A percentile compares a stretch with the other conserved stretches of the same genome.
Evolutionary conservation across 2,329 filamentous ascomycete species (phyloP).

Genomic region (Fusarium phyllophilum): DNA sequence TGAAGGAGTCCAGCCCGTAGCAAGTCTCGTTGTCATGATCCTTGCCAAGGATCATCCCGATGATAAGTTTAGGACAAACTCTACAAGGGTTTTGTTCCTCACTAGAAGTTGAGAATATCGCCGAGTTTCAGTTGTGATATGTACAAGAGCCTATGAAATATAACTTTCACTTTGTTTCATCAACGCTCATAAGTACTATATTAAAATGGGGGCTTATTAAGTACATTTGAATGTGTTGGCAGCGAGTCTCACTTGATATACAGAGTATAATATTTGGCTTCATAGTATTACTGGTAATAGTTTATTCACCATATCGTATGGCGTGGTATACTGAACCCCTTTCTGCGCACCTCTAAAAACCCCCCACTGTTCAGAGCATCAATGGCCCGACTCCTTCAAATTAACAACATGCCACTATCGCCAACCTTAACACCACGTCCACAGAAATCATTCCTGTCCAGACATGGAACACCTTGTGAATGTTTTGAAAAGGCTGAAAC

Average conservation of each 20-base stretch:
- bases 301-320: slow-evolving; percentile 8
- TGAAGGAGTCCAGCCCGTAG: too few relatives aligned
- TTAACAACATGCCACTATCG: slow-evolving; percentile 8
- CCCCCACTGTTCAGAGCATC: not conserved
- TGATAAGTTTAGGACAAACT: not conserved
- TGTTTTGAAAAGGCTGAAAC: not conserved
- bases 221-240: not conserved
- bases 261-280: not conserved
- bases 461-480: not conserved
- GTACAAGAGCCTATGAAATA: not conserved
- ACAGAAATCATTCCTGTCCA: not conserved
- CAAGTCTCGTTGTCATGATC: not conserved
- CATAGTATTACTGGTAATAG: not conserved
- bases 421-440: not conserved
- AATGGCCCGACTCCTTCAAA: slow-evolving; percentile 1
- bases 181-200: not conserved
- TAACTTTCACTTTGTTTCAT: not conserved
- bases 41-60: not conserved
- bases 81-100: not conserved
- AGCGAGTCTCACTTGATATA: not conserved
- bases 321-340: slow-evolving; percentile 22
- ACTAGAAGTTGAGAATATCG: not conserved
- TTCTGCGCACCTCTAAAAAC: slow-evolving; percentile 13
- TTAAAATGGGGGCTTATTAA: not conserved
- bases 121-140: not conserved